A percentile compares a stretch with the other conserved stretches of the same genome.
These are phyloP conservation scores for Lentinula boryana DNA, from an alignment of 768 basidiomycete species.

Conservation along the genomic window DNA sequence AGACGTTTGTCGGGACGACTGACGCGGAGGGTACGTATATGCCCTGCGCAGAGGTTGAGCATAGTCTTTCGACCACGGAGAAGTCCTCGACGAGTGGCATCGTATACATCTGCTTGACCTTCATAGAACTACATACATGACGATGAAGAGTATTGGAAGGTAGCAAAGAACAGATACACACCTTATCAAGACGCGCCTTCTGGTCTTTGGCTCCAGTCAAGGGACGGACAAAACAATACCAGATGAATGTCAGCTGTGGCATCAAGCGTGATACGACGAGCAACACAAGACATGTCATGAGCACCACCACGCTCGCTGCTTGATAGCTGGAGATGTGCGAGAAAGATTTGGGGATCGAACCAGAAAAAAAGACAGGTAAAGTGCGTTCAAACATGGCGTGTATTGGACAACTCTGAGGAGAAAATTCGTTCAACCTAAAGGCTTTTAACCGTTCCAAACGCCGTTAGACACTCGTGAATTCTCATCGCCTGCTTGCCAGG, in stretches of 20 bases:
- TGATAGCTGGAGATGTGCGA: background rate
- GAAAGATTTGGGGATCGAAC: background rate
- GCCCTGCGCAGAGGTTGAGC: slow-evolving; percentile 60
- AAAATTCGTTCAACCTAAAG: background rate
- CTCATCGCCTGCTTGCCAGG: background rate
- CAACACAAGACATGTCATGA: background rate
- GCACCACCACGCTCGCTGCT: background rate
- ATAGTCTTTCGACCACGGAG: slow-evolving; percentile 69
- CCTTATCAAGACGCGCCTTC: slow-evolving; percentile 39
- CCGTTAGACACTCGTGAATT: background rate
- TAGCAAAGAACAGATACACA: slow-evolving; percentile 7
- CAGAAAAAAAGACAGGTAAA: background rate
- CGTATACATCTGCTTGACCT: slow-evolving; percentile 70
- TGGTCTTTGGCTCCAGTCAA: slow-evolving; percentile 31
- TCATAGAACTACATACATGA: slow-evolving; percentile 45
- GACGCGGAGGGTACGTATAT: slow-evolving; percentile 43
- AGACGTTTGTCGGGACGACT: slow-evolving; percentile 38
- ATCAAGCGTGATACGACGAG: slow-evolving; percentile 15
- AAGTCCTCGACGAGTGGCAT: slow-evolving; percentile 53
- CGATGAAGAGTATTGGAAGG: background rate
- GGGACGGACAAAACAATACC: slow-evolving; percentile 45
- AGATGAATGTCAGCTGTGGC: slow-evolving; percentile 40
- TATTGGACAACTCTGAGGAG: background rate
- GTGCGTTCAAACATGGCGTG: background rate
- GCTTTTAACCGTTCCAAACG: background rate